Conservation (phyloP, 1,284 basidiomycete species). For the Malassezia sp. region DNA sequence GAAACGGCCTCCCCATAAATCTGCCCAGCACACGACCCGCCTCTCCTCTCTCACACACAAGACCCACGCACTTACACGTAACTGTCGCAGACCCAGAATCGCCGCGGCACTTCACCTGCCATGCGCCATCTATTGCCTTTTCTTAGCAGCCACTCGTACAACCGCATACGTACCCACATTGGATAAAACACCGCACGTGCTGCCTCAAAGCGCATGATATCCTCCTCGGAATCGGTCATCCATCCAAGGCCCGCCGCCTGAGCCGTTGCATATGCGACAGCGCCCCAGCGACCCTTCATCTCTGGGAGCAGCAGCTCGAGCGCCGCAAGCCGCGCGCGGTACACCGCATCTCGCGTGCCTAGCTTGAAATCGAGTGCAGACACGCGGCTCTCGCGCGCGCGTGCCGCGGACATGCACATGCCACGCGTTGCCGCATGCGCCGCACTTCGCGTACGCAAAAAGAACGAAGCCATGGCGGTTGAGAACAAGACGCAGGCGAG, state of each 20-base stretch:
- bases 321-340: slow-evolving; percentile 13
- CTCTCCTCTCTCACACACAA: too few relatives aligned
- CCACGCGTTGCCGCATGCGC: background rate
- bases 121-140: slow-evolving; percentile 8
- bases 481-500: too few relatives aligned
- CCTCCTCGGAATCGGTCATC: slow-evolving; percentile 10
- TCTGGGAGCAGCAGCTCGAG: slow-evolving; percentile 13
- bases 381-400: background rate
- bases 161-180: slow-evolving; percentile 2
- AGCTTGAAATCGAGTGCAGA: slow-evolving; percentile 12
- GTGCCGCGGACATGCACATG: background rate
- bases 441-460: too few relatives aligned
- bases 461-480: too few relatives aligned
- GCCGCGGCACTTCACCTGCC: slow-evolving; percentile 7
- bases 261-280: slow-evolving; percentile 2
- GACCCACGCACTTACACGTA: slow-evolving; percentile 1
- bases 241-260: slow-evolving; percentile 10
- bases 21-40: too few relatives aligned
- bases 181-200: slow-evolving; percentile 8
- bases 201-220: slow-evolving; percentile 11
- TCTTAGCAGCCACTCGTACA: background rate
- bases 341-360: slow-evolving; percentile 5
- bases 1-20: too few relatives aligned
- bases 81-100: slow-evolving; percentile 8
- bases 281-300: slow-evolving; percentile 15